These are phyloP conservation scores for Fusarium chaquense DNA, from an alignment of 2,329 filamentous ascomycete species.

Conservation along the genomic window DNA sequence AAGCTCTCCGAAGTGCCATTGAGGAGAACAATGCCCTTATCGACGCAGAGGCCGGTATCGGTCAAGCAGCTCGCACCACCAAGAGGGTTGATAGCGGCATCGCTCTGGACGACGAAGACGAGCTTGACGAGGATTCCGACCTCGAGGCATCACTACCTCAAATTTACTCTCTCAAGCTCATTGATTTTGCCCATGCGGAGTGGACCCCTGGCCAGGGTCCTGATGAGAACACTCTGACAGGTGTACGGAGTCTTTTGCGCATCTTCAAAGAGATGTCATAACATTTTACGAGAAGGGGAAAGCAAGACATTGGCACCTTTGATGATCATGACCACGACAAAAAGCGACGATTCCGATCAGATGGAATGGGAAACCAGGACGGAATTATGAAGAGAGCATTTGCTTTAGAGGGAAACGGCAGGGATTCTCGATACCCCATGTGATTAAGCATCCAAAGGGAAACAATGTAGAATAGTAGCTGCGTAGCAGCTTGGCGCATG, in stretches of 20 bases:
- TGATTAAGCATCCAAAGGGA: slow-evolving; percentile 41
- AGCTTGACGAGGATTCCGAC: slow-evolving; percentile 63
- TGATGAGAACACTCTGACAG: slow-evolving; percentile 84
- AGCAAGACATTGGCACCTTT: slow-evolving; percentile 26
- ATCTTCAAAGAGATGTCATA: slow-evolving; percentile 76
- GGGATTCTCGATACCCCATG: slow-evolving; percentile 45
- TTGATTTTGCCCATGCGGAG: slow-evolving; percentile 94
- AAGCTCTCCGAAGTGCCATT: slow-evolving; percentile 64
- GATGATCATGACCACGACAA: slow-evolving; percentile 38
- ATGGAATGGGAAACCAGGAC: slow-evolving; percentile 4
- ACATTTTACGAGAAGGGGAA: slow-evolving; percentile 34
- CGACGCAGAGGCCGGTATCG: slow-evolving; percentile 63
- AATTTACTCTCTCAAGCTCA: slow-evolving; percentile 85
- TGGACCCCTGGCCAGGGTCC: slow-evolving; percentile 86
- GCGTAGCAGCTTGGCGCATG: slow-evolving; percentile 34
- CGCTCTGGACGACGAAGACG: slow-evolving; percentile 59
- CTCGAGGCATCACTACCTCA: slow-evolving; percentile 65
- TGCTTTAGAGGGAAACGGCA: slow-evolving; percentile 42
- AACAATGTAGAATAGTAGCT: slow-evolving; percentile 40
- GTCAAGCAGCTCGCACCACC: slow-evolving; percentile 52
- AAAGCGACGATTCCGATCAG: slow-evolving; percentile 17
- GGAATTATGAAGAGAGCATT: slow-evolving; percentile 34
- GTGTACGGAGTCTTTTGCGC: slow-evolving; percentile 76
- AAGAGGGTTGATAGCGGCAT: slow-evolving; percentile 69
- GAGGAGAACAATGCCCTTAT: slow-evolving; percentile 65